These are phyloP conservation scores for Microcyclosporella mali DNA, from an alignment of 2,329 filamentous ascomycete species.

Conservation along the genomic window DNA sequence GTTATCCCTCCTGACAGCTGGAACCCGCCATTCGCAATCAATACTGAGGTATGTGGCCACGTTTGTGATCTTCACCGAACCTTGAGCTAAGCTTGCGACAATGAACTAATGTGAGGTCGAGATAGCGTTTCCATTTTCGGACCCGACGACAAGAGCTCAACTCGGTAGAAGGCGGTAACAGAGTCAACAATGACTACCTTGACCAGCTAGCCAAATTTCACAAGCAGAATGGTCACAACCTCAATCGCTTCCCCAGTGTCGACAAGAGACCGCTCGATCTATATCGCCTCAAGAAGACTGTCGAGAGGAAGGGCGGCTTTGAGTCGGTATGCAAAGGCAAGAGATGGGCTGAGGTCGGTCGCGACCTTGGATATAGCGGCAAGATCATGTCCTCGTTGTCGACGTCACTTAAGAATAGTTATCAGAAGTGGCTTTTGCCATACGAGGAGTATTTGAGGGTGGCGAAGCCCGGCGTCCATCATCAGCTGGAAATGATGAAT, in stretches of 20 bases:
- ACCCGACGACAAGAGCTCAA: constrained; percentile 96
- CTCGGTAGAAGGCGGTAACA: constrained; percentile 94
- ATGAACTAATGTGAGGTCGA: constrained; percentile 21
- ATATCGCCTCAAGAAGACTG: constrained; percentile 93
- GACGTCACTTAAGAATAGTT: constrained; percentile 96
- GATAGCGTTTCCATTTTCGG: constrained; percentile 88
- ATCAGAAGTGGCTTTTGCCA: constrained; percentile 91
- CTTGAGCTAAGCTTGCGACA: background rate
- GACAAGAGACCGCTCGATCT: constrained; percentile 95
- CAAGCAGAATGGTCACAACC: constrained; percentile 88
- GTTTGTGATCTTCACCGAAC: background rate
- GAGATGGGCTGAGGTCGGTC: constrained; percentile 98
- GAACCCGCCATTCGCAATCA: constrained; percentile 93
- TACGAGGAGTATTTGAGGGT: constrained; percentile 91
- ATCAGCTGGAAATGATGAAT: constrained; percentile 87
- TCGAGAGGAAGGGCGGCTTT: constrained; percentile 89
- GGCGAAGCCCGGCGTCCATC: constrained; percentile 92
- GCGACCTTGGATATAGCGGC: constrained; percentile 93
- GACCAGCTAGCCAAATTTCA: constrained; percentile 94
- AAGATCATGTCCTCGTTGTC: constrained; percentile 99
- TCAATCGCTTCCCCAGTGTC: constrained; percentile 90
- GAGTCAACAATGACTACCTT: constrained; percentile 91
- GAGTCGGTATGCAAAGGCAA: constrained; percentile 95
- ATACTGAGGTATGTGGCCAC: constrained; percentile 70
- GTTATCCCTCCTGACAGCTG: constrained; percentile 89